Percentiles rank a stretch among this genome's conserved stretches.
These are phyloP conservation scores for Cornus florida DNA, from an alignment of 148 eudicot genomes.

Conservation along the genomic window DNA sequence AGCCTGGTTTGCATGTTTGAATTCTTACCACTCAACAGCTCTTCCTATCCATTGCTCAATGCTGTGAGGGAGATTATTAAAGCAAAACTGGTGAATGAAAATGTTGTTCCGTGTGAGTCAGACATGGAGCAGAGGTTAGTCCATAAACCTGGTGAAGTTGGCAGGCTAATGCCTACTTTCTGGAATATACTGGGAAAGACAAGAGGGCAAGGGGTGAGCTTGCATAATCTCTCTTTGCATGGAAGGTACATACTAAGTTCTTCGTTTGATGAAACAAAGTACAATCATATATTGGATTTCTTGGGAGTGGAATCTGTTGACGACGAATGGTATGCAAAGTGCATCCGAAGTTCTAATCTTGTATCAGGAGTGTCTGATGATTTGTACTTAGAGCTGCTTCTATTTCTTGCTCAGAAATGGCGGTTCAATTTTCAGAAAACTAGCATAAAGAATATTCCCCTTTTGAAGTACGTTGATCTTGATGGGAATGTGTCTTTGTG, in stretches of 20 bases:
- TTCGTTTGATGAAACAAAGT: slow-evolving; percentile 49
- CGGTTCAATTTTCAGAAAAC: slow-evolving; percentile 28
- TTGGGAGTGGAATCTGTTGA: slow-evolving; percentile 44
- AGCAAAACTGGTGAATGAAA: slow-evolving; percentile 32
- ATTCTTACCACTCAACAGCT: slow-evolving; percentile 43
- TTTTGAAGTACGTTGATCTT: slow-evolving; percentile 47
- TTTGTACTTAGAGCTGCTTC: slow-evolving; percentile 48
- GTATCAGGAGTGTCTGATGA: slow-evolving; percentile 43
- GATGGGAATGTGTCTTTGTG: slow-evolving; percentile 33
- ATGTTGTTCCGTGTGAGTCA: slow-evolving; percentile 53
- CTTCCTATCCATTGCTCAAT: slow-evolving; percentile 41
- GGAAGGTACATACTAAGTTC: slow-evolving; percentile 52
- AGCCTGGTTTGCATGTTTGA: slow-evolving; percentile 39
- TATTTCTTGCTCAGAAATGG: slow-evolving; percentile 54
- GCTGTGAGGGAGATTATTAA: slow-evolving; percentile 43
- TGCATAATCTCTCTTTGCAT: slow-evolving; percentile 59
- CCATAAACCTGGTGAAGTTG: slow-evolving; percentile 57
- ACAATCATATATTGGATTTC: slow-evolving; percentile 41
- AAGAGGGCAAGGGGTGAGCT: slow-evolving; percentile 35
- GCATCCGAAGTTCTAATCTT: slow-evolving; percentile 61
- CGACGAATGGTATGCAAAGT: slow-evolving; percentile 60
- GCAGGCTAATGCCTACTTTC: slow-evolving; percentile 47
- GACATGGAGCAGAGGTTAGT: slow-evolving; percentile 42
- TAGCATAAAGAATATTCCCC: slow-evolving; percentile 33
- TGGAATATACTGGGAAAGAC: slow-evolving; percentile 49